These are phyloP conservation scores for Epichloe festucae DNA, from an alignment of 2,329 filamentous ascomycete genomes.

Conservation along the genomic window DNA sequence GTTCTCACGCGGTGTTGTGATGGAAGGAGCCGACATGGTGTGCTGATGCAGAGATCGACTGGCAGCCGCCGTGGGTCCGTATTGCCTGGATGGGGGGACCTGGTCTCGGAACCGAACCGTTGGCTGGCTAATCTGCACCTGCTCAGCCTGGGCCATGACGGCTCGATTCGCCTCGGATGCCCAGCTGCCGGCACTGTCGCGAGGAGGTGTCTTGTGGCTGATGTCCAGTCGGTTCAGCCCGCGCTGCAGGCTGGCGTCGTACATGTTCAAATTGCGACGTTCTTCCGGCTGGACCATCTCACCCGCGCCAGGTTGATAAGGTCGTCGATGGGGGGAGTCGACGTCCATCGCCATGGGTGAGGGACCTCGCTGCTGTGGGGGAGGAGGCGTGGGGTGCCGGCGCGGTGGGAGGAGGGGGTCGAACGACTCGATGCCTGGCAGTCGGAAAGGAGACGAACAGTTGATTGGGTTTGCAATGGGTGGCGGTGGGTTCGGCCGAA, in stretches of 20 bases:
- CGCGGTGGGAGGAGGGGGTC: conserved; percentile 55
- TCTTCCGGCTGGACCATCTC: conserved; percentile 28
- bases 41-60: conserved; percentile 35
- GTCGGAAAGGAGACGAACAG: conserved; percentile 48
- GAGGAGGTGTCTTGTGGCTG: conserved; percentile 34
- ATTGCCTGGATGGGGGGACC: conserved; percentile 22
- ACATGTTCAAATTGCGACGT: conserved; percentile 39
- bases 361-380: conserved; percentile 41
- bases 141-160: conserved; percentile 41
- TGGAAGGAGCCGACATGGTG: conserved; percentile 45
- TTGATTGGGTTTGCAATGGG: conserved; percentile 32
- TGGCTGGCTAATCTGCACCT: conserved; percentile 30
- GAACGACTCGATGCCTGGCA: conserved; percentile 88
- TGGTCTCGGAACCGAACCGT: conserved; percentile 44
- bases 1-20: conserved; percentile 42
- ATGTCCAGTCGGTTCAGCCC: conserved; percentile 57
- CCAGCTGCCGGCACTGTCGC: conserved; percentile 42
- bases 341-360: conserved; percentile 70
- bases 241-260: conserved; percentile 54
- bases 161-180: conserved; percentile 43
- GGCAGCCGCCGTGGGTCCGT: conserved; percentile 14
- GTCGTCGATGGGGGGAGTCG: conserved; percentile 22
- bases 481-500: conserved; percentile 40
- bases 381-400: conserved; percentile 46
- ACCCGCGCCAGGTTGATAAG: conserved; percentile 14